Evolutionary conservation across 2,329 filamentous ascomycete genomes (phyloP), one percentile per base, ranked within the genome.

Genomic region (Trichoderma breve): DNA sequence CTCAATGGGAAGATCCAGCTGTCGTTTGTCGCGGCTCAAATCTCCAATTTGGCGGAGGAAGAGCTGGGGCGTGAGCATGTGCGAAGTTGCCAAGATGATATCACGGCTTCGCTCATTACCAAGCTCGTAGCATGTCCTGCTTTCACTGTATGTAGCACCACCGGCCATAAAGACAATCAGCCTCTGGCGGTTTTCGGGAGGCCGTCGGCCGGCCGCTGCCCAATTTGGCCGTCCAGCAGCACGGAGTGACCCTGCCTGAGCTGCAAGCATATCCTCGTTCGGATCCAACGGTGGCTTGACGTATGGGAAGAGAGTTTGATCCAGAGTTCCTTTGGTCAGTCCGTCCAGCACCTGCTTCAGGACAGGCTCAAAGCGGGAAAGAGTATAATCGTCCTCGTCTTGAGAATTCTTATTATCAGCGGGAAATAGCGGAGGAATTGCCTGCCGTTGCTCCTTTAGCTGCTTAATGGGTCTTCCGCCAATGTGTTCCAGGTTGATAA

Each of bases 161-260:
- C 96, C 96, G 1, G 95, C 96, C 87, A 98, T 92, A 80, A 97
- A 98, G 18, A 98, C 91, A 72, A 99, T 93, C 69, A 98, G 88
- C 67, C 96, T 90, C 80, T 99, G 96, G 68, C 92, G 90, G 75
- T 95, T 97, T 79, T 98, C 95, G 2, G 81, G 73, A 86, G 89
- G 72, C 85, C 90, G 88, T 60, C 92, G 87, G 57, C 94, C 91
- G 11, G 93, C 91, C 68, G 93, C 93, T 2, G 96, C 96, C 96
- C 96, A 99, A 55, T 95, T 97, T 2, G 95, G 96, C 78, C 97
- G 97, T 18, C 94, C 94, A 24, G 93, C 93, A 71, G 93, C 93
- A 72, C 96, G 92, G 28, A 99, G 87, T 15, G 95, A 98, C 14
- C 92, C 89, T 75, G 93, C 87, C 30, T 88, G 83, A 4, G 83